phyloP scores from a whole-genome alignment of 164 flowering plant genomes.

The Chimonanthus praecox region DNA sequence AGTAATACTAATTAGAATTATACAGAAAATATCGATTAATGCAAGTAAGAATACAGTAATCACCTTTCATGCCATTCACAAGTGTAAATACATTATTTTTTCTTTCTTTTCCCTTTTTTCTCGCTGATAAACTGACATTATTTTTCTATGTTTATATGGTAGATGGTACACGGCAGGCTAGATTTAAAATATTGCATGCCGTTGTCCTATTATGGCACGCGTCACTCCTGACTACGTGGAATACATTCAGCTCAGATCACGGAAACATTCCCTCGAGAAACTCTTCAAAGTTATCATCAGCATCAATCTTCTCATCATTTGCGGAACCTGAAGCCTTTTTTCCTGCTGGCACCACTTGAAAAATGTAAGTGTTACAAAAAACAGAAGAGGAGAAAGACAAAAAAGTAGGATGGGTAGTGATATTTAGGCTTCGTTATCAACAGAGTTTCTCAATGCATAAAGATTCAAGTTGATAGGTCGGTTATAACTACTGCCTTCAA shows the following conservation, averaged over 20 bases:
- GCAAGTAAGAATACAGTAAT: too few relatives aligned
- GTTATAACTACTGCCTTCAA: too few relatives aligned
- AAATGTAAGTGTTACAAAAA: not conserved
- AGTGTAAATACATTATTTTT: not conserved
- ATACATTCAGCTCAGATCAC: not conserved
- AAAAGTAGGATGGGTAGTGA: not conserved
- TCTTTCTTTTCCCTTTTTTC: too few relatives aligned
- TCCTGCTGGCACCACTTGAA: constrained; percentile 22
- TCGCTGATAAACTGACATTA: not conserved
- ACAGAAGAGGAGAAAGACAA: not conserved
- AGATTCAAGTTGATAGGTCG: too few relatives aligned
- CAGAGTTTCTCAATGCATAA: too few relatives aligned
- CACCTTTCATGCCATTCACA: not conserved
- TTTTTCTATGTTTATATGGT: not conserved
- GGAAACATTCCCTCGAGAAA: constrained; percentile 67
- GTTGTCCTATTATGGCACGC: too few relatives aligned
- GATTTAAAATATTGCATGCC: too few relatives aligned
- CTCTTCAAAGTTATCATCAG: constrained; percentile 48
- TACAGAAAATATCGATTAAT: too few relatives aligned
- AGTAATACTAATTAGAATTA: too few relatives aligned
- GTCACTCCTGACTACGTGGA: not conserved
- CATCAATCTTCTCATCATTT: constrained; percentile 13
- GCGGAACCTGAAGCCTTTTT: constrained; percentile 25
- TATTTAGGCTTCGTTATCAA: too few relatives aligned
- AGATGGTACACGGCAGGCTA: not conserved